Conservation (phyloP, 441 rosid species). For the Gossypium gossypioides region DNA sequence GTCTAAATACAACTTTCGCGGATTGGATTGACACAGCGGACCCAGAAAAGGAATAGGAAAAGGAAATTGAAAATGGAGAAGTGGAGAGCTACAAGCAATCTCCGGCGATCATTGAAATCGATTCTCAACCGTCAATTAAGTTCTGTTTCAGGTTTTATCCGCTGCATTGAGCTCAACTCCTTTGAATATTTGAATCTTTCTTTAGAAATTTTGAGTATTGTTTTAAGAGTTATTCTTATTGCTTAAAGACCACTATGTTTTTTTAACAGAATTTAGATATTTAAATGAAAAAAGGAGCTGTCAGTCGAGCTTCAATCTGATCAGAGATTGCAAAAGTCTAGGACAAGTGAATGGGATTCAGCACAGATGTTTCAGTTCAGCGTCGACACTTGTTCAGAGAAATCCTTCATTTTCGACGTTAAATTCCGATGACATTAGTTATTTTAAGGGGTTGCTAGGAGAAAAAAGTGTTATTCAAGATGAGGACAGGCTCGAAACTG, state of each 20-base stretch:
- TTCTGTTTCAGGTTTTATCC: constrained; percentile 25
- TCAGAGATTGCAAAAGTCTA: constrained; percentile 1
- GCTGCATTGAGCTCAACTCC: background rate
- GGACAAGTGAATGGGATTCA: constrained; percentile 19
- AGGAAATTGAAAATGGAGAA: constrained; percentile 22
- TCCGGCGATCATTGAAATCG: constrained; percentile 22
- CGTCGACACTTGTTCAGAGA: constrained; percentile 34
- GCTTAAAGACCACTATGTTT: background rate
- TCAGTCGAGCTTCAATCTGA: constrained; percentile 1
- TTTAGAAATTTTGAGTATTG: background rate
- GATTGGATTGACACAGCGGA: background rate
- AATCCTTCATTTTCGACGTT: constrained; percentile 55
- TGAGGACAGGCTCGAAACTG: constrained; percentile 55
- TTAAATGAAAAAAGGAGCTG: constrained; percentile 14
- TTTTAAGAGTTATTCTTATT: background rate
- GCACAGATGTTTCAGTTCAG: constrained; percentile 36
- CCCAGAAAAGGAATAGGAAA: background rate
- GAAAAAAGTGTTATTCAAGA: constrained; percentile 69
- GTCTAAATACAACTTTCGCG: background rate
- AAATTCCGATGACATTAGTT: constrained; percentile 49
- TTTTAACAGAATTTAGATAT: constrained; percentile 23
- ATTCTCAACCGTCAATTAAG: constrained; percentile 13
- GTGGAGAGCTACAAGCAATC: constrained; percentile 29
- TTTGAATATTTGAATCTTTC: background rate
- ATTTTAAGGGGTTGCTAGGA: constrained; percentile 56